These are phyloP conservation scores for Eucalyptus curtisii DNA, from an alignment of 345 rosid genomes.

Conservation along the genomic window DNA sequence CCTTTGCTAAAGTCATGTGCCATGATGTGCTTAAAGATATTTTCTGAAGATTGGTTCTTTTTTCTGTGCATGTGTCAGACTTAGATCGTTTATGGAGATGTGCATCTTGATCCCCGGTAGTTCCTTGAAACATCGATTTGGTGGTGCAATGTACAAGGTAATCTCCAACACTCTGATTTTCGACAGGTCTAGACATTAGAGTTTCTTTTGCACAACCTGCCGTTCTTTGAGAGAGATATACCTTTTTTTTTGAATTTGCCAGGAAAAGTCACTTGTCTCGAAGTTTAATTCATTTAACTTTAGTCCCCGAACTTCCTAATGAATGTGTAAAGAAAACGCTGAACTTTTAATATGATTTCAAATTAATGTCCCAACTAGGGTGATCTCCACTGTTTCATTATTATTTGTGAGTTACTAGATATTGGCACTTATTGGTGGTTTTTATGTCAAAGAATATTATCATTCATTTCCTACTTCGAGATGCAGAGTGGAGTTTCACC, in stretches of 20 bases:
- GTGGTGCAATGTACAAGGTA: constrained; percentile 15
- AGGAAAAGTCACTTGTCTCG: background rate
- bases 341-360: background rate
- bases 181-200: background rate
- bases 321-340: background rate
- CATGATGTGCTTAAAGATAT: background rate
- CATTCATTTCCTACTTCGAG: background rate
- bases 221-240: background rate
- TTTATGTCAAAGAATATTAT: background rate
- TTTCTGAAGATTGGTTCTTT: background rate
- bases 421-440: background rate
- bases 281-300: background rate
- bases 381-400: background rate
- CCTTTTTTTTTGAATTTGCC: background rate
- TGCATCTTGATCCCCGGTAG: constrained; percentile 81
- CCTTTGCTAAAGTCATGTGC: background rate
- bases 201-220: background rate
- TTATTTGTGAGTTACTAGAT: background rate
- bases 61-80: constrained; percentile 30
- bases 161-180: background rate
- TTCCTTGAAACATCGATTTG: constrained; percentile 32
- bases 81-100: constrained; percentile 81
- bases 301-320: background rate
- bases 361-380: background rate
- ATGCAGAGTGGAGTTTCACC: constrained; percentile 62